Conservation (phyloP, 2,329 filamentous ascomycete genomes). For the Sphaceloma murrayae region DNA sequence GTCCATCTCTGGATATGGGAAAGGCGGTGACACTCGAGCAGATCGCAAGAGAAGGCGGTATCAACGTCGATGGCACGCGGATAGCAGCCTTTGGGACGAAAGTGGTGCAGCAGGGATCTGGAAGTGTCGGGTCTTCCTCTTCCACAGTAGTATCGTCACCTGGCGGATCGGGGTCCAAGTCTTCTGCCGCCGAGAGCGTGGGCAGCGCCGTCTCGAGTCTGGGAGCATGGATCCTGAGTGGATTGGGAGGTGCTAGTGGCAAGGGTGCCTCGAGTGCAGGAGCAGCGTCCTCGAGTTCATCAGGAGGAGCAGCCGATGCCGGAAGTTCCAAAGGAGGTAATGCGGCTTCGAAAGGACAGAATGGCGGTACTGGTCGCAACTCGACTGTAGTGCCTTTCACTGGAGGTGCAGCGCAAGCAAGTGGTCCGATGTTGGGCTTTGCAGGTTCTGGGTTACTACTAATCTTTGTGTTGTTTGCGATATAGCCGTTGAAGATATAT, state of each 20-base stretch:
- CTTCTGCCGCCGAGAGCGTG: not conserved
- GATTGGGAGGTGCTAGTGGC: not conserved
- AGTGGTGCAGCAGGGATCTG: no score
- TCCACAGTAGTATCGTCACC: not conserved
- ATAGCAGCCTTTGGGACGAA: not conserved
- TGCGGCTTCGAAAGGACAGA: not conserved
- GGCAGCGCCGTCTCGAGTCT: not conserved
- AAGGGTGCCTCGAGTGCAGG: not conserved
- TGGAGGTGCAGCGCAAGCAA: not conserved
- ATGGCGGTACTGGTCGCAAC: constrained; percentile 3
- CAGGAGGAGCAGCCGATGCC: no score
- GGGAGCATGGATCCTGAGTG: constrained; percentile 5
- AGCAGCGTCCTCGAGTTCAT: not conserved
- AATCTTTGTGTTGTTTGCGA: no score
- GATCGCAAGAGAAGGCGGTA: not conserved
- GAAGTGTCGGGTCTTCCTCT: not conserved
- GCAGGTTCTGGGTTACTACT: no score
- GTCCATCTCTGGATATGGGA: not conserved
- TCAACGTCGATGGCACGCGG: not conserved
- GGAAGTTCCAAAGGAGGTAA: no score
- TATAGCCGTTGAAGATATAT: no score
- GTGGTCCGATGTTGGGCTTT: no score
- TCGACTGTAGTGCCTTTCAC: not conserved
- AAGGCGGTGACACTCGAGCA: not conserved
- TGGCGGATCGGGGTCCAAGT: not conserved